A percentile compares a stretch with the other conserved stretches of the same genome.
These are phyloP conservation scores for Nephromyces sp. DNA, from an alignment of 169 alveolate species.

Conservation along the genomic window DNA sequence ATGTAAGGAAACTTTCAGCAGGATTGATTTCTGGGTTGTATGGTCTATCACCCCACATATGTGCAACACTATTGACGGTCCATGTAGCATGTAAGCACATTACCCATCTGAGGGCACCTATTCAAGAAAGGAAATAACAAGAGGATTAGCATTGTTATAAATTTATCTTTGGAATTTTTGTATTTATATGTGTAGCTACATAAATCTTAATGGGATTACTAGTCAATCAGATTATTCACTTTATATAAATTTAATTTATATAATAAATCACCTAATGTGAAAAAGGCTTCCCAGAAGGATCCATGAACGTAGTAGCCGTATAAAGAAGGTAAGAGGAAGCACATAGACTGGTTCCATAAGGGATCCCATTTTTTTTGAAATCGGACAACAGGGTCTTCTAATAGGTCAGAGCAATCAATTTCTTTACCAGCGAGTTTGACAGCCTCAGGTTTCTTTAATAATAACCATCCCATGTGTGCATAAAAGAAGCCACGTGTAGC, in stretches of 20 bases:
- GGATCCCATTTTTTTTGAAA: conserved; percentile 47
- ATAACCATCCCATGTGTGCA: conserved; percentile 74
- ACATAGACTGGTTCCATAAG: conserved; percentile 55
- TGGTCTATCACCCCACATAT: conserved; percentile 62
- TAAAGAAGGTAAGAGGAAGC: conserved; percentile 59
- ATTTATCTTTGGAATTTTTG: no score
- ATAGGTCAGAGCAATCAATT: conserved; percentile 26
- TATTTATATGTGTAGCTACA: no score
- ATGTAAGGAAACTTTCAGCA: conserved; percentile 42
- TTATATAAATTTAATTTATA: no score
- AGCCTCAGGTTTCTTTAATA: conserved; percentile 38
- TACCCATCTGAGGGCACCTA: conserved; percentile 59
- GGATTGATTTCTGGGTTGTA: conserved; percentile 30
- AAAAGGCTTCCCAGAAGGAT: conserved; percentile 58
- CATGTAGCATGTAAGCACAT: conserved; percentile 63
- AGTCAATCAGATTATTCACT: no score
- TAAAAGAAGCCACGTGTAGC: conserved; percentile 61
- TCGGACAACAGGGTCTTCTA: conserved; percentile 34
- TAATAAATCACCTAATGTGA: conserved; percentile 31
- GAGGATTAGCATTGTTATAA: no score
- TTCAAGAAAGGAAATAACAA: not conserved
- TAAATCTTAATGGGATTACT: no score
- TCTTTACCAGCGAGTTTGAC: conserved; percentile 26
- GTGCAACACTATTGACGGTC: conserved; percentile 68
- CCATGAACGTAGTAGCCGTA: conserved; percentile 47